Evolutionary conservation across 805 yeast species (phyloP).

Genomic region (Monosporozyma unispora): DNA sequence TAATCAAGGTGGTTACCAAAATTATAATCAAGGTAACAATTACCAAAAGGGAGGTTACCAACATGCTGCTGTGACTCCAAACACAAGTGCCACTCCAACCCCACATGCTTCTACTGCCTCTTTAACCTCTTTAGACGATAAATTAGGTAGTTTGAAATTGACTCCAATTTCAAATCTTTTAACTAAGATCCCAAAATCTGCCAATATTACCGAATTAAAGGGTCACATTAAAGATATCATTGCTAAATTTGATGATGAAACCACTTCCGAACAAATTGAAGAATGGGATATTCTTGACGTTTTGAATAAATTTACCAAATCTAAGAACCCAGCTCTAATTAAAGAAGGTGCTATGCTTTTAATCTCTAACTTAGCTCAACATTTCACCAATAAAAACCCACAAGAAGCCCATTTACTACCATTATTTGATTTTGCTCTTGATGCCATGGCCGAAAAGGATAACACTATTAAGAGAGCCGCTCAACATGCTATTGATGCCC

Average conservation of each 20-base stretch:
- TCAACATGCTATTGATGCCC: constrained; percentile 62
- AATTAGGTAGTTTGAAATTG: constrained; percentile 53
- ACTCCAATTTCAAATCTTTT: constrained; percentile 61
- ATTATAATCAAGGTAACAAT: constrained; percentile 9
- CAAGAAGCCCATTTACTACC: constrained; percentile 65
- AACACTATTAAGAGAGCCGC: constrained; percentile 78
- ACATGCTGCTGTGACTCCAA: constrained; percentile 32
- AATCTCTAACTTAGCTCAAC: constrained; percentile 47
- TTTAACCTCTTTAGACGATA: constrained; percentile 60
- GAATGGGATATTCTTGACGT: constrained; percentile 63
- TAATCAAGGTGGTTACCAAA: constrained; percentile 8
- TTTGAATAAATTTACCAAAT: constrained; percentile 55
- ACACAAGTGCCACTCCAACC: constrained; percentile 29
- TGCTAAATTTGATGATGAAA: constrained; percentile 33
- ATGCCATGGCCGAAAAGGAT: constrained; percentile 78
- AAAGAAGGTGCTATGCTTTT: constrained; percentile 71
- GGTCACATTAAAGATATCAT: constrained; percentile 34
- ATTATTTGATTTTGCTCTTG: constrained; percentile 56
- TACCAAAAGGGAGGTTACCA: constrained; percentile 20
- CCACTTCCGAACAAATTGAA: constrained; percentile 34
- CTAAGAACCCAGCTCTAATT: constrained; percentile 62
- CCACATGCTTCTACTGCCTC: constrained; percentile 61
- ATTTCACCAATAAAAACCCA: constrained; percentile 60
- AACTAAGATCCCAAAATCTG: constrained; percentile 24
- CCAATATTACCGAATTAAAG: constrained; percentile 31